Percentiles rank a stretch among this genome's conserved stretches.
Evolutionary conservation across 352 stramenopile species (phyloP).

Genomic region (Globisporangium cystogenes): DNA sequence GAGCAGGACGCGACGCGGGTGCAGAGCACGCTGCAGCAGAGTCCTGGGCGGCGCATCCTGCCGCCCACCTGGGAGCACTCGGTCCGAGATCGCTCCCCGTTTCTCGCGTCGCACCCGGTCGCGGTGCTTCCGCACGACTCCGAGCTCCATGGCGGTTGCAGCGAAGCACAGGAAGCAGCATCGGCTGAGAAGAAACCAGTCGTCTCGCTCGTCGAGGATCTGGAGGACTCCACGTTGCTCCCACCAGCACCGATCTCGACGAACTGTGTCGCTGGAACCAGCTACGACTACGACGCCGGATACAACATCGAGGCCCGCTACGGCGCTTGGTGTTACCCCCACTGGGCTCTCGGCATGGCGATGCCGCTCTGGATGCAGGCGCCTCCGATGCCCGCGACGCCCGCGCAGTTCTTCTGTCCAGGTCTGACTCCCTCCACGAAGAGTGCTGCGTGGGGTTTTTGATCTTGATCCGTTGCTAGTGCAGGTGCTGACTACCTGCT

Average conservation of each 20-base stretch:
- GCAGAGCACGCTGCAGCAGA: conserved; percentile 5
- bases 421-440: not conserved
- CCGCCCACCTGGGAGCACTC: conserved; percentile 61
- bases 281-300: not conserved
- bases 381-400: not conserved
- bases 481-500: not conserved
- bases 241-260: not conserved
- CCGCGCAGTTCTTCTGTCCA: not conserved
- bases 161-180: not conserved
- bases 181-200: too few relatives aligned
- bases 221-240: not conserved
- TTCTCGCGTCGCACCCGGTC: conserved; percentile 56
- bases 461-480: too few relatives aligned
- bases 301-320: not conserved
- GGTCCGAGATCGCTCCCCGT: conserved; percentile 30
- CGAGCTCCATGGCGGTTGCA: not conserved
- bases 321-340: not conserved
- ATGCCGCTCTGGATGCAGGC: conserved; percentile 1
- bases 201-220: not conserved
- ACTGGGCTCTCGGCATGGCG: not conserved
- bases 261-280: too few relatives aligned
- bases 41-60: conserved; percentile 25
- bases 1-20: not conserved
- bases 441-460: not conserved
- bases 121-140: conserved; percentile 12